These are phyloP conservation scores for Phaeosphaeriaceae sp. DNA, from an alignment of 2,329 filamentous ascomycete species.

Conservation along the genomic window DNA sequence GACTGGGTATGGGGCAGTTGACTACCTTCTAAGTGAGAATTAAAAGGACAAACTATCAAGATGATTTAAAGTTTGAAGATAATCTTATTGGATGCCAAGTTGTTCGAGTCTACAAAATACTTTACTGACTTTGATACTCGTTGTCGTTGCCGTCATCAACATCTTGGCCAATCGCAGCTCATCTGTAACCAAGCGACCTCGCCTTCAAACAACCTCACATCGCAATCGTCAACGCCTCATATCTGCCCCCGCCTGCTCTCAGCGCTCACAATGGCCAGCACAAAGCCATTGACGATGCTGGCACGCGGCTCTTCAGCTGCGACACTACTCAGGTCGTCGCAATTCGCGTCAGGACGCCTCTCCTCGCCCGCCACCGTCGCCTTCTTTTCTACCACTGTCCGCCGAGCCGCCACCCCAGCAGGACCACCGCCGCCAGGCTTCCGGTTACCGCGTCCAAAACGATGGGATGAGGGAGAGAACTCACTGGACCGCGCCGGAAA, in stretches of 20 bases:
- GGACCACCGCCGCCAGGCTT: conserved; percentile 83
- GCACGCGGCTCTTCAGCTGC: conserved; percentile 52
- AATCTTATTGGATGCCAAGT: neutral
- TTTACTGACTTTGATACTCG: conserved; percentile 17
- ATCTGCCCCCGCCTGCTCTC: conserved; percentile 32
- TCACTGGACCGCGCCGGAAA: conserved; percentile 84
- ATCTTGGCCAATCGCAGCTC: conserved; percentile 40
- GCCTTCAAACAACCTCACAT: conserved; percentile 29
- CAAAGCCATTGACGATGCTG: conserved; percentile 56
- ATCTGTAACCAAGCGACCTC: conserved; percentile 28
- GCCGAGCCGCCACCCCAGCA: conserved; percentile 67
- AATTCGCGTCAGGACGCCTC: conserved; percentile 41
- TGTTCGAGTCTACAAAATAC: neutral
- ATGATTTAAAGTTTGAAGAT: neutral
- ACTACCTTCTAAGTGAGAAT: conserved; percentile 6
- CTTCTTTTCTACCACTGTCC: conserved; percentile 70
- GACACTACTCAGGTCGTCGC: conserved; percentile 45
- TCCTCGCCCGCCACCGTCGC: conserved; percentile 57
- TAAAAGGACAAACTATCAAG: conserved; percentile 1
- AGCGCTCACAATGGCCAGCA: conserved; percentile 54
- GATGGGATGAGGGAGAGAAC: conserved; percentile 83
- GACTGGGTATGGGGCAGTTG: neutral
- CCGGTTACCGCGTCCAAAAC: conserved; percentile 72
- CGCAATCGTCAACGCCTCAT: conserved; percentile 29
- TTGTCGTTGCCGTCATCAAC: conserved; percentile 26